A percentile compares a stretch with the other conserved stretches of the same genome.
phyloP scores from a whole-genome alignment of 306 rosid genomes.

The Notholithocarpus densiflorus region DNA sequence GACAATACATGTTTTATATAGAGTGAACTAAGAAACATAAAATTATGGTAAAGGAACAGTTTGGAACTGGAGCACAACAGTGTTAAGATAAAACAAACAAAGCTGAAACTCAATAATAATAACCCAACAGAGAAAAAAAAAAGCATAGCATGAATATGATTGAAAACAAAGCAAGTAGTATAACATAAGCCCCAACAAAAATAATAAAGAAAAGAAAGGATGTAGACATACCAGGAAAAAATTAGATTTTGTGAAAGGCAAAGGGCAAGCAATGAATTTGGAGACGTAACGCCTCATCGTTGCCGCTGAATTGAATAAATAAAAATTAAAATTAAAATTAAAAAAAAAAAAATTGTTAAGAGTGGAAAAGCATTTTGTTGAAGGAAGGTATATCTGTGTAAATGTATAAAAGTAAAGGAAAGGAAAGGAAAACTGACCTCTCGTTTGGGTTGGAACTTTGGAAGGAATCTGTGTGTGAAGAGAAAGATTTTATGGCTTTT shows the following conservation, averaged over 20 bases:
- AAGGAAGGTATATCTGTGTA: too few relatives aligned
- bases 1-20: not conserved
- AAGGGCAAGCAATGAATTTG: constrained; percentile 14
- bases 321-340: too few relatives aligned
- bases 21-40: not conserved
- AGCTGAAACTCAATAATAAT: not conserved
- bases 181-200: not conserved
- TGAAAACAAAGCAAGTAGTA: not conserved
- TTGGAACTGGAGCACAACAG: too few relatives aligned
- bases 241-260: constrained; percentile 23
- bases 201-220: not conserved
- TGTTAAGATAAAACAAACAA: not conserved
- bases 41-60: too few relatives aligned
- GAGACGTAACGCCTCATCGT: constrained; percentile 28
- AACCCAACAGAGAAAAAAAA: not conserved
- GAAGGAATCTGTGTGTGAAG: too few relatives aligned
- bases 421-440: too few relatives aligned
- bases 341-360: too few relatives aligned
- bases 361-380: too few relatives aligned
- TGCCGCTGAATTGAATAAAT: not conserved
- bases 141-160: not conserved
- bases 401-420: too few relatives aligned
- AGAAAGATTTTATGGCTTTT: too few relatives aligned
- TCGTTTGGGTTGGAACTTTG: too few relatives aligned
- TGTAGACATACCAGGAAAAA: constrained; percentile 31